Evolutionary conservation across 192 early-diverging fungal species (phyloP).

Genomic region (Radiomyces spectabilis): DNA sequence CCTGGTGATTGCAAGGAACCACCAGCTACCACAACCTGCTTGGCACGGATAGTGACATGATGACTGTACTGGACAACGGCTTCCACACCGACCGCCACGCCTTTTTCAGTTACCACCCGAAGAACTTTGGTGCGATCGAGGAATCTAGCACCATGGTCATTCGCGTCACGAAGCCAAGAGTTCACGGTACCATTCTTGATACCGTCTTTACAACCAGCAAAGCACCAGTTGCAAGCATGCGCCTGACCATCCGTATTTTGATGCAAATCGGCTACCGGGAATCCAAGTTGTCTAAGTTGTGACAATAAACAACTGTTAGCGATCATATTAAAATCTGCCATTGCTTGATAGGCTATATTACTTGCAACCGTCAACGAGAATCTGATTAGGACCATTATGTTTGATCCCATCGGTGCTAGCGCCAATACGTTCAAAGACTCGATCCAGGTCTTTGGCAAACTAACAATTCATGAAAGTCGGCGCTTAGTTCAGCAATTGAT

Average conservation of each 20-base stretch:
- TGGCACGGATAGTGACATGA: constrained; percentile 35
- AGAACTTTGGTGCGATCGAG: constrained; percentile 50
- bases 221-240: constrained; percentile 60
- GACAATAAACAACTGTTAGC: background rate
- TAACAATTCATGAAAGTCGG: too few species aligned
- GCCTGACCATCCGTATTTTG: constrained; percentile 53
- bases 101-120: constrained; percentile 43
- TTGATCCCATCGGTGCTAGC: constrained; percentile 40
- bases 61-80: constrained; percentile 23
- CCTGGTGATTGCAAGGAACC: constrained; percentile 64
- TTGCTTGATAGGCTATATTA: background rate
- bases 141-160: constrained; percentile 52
- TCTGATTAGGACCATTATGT: constrained; percentile 58
- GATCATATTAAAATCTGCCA: background rate
- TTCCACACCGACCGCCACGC: constrained; percentile 49
- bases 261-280: constrained; percentile 42
- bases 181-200: constrained; percentile 60
- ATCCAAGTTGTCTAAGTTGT: constrained; percentile 45
- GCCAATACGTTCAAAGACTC: constrained; percentile 46
- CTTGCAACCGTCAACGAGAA: constrained; percentile 62
- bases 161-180: constrained; percentile 66
- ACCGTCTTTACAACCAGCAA: constrained; percentile 61
- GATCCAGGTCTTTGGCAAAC: constrained; percentile 44
- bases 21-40: constrained; percentile 48
- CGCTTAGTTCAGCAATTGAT: too few species aligned